Evolutionary conservation across 2,329 filamentous ascomycete species (phyloP), one percentile per base, ranked within the genome.

Genomic region (Shiraia sp.): DNA sequence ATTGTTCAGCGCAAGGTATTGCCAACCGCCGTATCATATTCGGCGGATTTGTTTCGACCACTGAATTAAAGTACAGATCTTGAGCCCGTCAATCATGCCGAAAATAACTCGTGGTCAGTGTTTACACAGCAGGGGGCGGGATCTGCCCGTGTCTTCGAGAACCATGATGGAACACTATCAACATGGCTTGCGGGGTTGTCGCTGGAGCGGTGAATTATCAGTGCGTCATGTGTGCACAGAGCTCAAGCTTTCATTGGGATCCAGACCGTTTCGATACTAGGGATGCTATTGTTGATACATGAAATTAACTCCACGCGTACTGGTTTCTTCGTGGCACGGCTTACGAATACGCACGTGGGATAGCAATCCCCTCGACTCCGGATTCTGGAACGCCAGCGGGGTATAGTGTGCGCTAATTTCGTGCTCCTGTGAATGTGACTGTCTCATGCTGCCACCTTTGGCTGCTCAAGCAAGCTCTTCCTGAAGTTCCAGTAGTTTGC

Each of bases 401-500:
- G 57, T 54, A 58, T 51, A 55, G 44, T 54, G 45, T 50, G 49
- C 34, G 39, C 41, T 33, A 19, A 27, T 16, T 32, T 40, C 32
- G 27, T 32, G 19, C 39, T 40, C 32, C 36, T 16, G 14, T 29
- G 32, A 41, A 27, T 32, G 35, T 34, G 26, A 39, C 15, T 23
- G 31, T 28, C 45, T 47, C 51, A 66, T 28, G 57, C 56, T 44
- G 49, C 53, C 12, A 50, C 51, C 19, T 49, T 45, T 19, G 59
- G 40, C 36, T 61, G 50, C n/a, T 55, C 55, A 24, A 69, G 52
- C 43, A 62, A 38, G 15, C 51, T 51, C 40, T 82, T 83, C 63
- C 81, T 78, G 72, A 87, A 96, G 59, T 88, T 85, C 93, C 93
- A 99, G 72, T 96, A 99, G 51, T 91, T 92, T 52, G 84, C 85